A percentile compares a stretch with the other conserved stretches of the same genome.
These are phyloP conservation scores for Arthrobotrys iridis DNA, from an alignment of 2,329 filamentous ascomycete species.

Conservation along the genomic window DNA sequence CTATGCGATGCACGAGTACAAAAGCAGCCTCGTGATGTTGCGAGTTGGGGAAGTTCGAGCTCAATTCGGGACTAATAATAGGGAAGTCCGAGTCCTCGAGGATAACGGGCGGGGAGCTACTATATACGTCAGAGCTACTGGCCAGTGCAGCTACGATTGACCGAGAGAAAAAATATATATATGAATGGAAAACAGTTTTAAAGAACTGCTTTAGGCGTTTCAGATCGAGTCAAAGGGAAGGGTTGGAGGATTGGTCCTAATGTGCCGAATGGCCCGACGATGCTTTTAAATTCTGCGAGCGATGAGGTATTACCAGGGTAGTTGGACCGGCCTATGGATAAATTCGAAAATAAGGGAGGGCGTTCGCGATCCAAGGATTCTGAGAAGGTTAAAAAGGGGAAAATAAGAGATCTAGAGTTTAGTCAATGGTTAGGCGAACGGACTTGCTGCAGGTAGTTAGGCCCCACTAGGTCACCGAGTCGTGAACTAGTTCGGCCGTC, in stretches of 20 bases:
- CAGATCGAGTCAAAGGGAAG: not conserved
- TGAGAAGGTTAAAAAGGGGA: slow-evolving; percentile 39
- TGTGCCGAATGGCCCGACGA: too few relatives aligned
- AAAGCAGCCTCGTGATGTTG: slow-evolving; percentile 24
- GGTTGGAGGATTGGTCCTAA: not conserved
- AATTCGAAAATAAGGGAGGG: slow-evolving; percentile 26
- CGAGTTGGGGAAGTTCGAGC: slow-evolving; percentile 21
- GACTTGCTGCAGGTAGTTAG: slow-evolving; percentile 9
- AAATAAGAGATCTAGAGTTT: slow-evolving; percentile 26
- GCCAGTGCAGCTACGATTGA: not conserved
- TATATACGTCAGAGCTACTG: not conserved
- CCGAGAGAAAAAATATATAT: not conserved
- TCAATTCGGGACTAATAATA: slow-evolving; percentile 35
- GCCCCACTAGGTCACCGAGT: slow-evolving; percentile 7
- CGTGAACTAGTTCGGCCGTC: slow-evolving; percentile 4
- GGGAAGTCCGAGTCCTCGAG: slow-evolving; percentile 28
- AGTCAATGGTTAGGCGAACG: slow-evolving; percentile 32
- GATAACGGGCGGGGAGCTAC: not conserved
- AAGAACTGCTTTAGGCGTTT: slow-evolving; percentile 1
- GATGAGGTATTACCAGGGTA: slow-evolving; percentile 43
- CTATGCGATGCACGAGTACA: slow-evolving; percentile 34
- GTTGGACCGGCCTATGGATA: slow-evolving; percentile 18
- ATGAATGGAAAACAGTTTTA: slow-evolving; percentile 1
- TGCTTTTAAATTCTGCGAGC: not conserved
- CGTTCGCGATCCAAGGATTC: slow-evolving; percentile 49